Evolutionary conservation across 441 rosid genomes (phyloP).

Genomic region (Hura crepitans): DNA sequence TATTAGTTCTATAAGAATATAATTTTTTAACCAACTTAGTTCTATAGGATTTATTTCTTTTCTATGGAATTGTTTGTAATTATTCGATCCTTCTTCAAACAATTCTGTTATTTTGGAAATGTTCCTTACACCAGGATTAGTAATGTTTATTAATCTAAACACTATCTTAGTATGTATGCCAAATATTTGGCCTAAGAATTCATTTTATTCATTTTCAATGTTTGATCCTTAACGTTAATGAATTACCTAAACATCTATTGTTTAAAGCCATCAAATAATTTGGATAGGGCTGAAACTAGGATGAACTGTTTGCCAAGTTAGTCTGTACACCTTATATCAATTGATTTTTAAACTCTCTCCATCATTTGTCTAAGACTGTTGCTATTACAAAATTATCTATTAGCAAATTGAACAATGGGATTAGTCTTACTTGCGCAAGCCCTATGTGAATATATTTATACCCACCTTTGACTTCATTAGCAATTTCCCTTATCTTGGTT

Average conservation of each 20-base stretch:
- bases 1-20: neutral
- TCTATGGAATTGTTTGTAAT: neutral
- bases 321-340: no score
- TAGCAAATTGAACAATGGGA: no score
- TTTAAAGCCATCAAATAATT: neutral
- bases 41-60: no score
- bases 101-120: neutral
- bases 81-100: neutral
- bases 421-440: no score
- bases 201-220: neutral
- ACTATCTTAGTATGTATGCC: neutral
- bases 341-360: no score
- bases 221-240: no score
- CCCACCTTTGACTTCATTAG: neutral
- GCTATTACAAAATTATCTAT: no score
- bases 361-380: no score
- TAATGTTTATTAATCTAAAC: no score
- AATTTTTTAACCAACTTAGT: neutral
- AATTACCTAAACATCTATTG: neutral
- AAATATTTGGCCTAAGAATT: neutral
- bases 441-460: neutral
- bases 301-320: neutral
- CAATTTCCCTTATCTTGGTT: neutral
- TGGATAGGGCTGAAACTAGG: neutral
- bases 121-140: neutral